Evolutionary conservation across 1,284 basidiomycete genomes (phyloP).

Genomic region (Porodaedalea pini): DNA sequence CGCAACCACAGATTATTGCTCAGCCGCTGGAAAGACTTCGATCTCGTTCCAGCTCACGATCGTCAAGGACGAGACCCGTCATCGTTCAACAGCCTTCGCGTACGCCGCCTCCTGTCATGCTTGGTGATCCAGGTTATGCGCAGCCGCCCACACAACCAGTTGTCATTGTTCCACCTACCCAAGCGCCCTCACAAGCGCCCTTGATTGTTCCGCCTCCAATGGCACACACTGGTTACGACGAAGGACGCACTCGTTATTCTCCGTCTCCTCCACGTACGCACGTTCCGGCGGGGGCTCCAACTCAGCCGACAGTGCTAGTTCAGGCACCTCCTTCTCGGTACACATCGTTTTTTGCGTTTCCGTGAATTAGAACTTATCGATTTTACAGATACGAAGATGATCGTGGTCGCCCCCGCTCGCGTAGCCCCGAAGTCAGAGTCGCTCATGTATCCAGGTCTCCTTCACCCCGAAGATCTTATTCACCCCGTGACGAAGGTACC

Average conservation of each 20-base stretch:
- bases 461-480: slow-evolving; percentile 27
- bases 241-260: slow-evolving; percentile 17
- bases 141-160: slow-evolving; percentile 5
- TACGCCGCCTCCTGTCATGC: slow-evolving; percentile 1
- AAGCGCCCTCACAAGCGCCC: background rate
- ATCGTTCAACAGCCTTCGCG: background rate
- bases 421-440: no score
- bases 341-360: background rate
- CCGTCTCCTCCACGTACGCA: slow-evolving; percentile 20
- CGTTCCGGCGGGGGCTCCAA: background rate
- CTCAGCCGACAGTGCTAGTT: background rate
- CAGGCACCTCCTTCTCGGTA: background rate
- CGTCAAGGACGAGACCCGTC: slow-evolving; percentile 3
- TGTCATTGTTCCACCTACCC: slow-evolving; percentile 3
- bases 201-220: slow-evolving; percentile 8
- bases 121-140: background rate
- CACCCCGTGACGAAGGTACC: slow-evolving; percentile 22
- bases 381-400: no score
- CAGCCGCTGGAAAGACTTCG: slow-evolving; percentile 17
- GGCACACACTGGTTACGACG: background rate
- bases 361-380: background rate
- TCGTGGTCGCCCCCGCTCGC: no score
- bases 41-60: slow-evolving; percentile 6
- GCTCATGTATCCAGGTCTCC: slow-evolving; percentile 20
- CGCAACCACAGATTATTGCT: background rate